Conservation (phyloP, 306 rosid genomes). For the Styphnolobium japonicum region DNA sequence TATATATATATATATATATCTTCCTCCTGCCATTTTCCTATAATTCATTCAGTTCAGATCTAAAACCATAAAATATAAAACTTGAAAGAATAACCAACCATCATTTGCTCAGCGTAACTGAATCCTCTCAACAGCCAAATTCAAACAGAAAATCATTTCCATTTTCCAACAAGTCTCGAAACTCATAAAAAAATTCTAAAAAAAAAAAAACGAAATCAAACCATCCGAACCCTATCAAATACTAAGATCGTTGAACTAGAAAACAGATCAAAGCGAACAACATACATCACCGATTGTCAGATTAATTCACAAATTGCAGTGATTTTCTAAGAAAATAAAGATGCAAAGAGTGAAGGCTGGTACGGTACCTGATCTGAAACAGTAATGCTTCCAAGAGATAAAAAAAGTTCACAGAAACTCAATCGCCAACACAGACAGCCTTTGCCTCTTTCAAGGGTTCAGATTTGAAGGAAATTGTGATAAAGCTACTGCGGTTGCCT, state of each 20-base stretch:
- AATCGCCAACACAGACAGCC: background rate
- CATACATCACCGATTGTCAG: background rate
- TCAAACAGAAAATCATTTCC: background rate
- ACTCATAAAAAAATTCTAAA: too few relatives aligned
- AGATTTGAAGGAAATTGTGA: background rate
- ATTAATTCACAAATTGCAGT: background rate
- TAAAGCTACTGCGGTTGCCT: background rate
- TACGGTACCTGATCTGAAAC: constrained; percentile 20
- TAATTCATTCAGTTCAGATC: constrained; percentile 10
- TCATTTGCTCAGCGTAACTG: background rate
- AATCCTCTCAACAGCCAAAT: background rate
- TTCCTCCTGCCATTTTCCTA: background rate
- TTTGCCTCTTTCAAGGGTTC: constrained; percentile 10
- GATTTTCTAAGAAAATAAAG: background rate
- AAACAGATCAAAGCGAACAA: constrained; percentile 2
- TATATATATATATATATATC: too few relatives aligned
- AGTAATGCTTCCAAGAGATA: background rate
- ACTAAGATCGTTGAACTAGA: constrained; percentile 7
- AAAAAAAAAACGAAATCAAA: constrained; percentile 1
- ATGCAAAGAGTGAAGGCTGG: background rate
- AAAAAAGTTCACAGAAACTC: background rate
- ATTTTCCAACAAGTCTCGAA: background rate
- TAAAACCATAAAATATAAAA: background rate
- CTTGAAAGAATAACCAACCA: background rate
- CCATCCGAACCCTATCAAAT: background rate